Evolutionary conservation across 768 basidiomycete genomes (phyloP).

Genomic region (button mushroom (Agaricus bisporus)): DNA sequence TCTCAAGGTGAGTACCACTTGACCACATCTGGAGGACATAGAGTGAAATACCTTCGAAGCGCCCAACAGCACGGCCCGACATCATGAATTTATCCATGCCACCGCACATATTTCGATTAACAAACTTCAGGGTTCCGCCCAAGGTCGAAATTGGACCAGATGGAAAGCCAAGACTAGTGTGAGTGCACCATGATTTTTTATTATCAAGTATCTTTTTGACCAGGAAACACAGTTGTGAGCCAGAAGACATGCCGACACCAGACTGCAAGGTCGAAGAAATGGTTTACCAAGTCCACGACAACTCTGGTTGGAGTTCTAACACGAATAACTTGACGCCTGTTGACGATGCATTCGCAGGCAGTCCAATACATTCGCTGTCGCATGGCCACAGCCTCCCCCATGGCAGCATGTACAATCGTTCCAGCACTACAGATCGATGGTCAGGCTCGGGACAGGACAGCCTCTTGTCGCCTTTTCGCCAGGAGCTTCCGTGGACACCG

Average conservation of each 20-base stretch:
- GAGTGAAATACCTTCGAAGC: conserved; percentile 23
- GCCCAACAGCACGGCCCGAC: conserved; percentile 64
- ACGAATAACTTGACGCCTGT: conserved; percentile 16
- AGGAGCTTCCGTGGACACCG: conserved; percentile 4
- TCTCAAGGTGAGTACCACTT: conserved; percentile 37
- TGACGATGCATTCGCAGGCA: conserved; percentile 28
- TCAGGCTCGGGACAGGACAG: conserved; percentile 2
- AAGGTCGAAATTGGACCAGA: conserved; percentile 71
- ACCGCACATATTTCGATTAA: conserved; percentile 69
- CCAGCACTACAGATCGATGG: conserved; percentile 16
- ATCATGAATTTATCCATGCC: conserved; percentile 71
- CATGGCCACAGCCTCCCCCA: conserved; percentile 7
- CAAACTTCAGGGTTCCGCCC: conserved; percentile 81
- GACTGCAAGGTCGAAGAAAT: conserved; percentile 47
- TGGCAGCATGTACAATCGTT: conserved; percentile 6
- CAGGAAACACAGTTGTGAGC: conserved; percentile 26
- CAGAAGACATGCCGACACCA: conserved; percentile 37
- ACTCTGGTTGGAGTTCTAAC: conserved; percentile 18
- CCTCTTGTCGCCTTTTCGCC: conserved; percentile 7
- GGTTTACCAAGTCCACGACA: conserved; percentile 33
- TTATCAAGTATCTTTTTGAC: conserved; percentile 10
- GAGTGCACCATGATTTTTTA: conserved; percentile 21
- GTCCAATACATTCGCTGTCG: conserved; percentile 23
- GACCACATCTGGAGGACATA: neutral
- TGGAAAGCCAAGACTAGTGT: conserved; percentile 62